Evolutionary conservation across 2,329 filamentous ascomycete species (phyloP).

Genomic region (Onygenales sp.): DNA sequence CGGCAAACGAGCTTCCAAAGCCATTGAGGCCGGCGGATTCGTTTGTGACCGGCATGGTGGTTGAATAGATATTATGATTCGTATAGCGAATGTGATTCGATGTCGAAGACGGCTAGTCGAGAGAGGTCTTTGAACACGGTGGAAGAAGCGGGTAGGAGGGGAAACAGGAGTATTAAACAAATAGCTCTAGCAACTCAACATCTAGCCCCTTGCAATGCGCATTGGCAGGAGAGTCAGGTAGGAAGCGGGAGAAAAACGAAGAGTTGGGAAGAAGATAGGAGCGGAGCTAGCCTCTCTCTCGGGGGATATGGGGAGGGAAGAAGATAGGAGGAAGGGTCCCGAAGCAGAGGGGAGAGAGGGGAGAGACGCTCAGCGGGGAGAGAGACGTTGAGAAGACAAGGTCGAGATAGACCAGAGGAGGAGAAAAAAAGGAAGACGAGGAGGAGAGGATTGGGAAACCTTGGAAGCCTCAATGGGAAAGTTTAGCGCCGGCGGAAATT

Average conservation of each 20-base stretch:
- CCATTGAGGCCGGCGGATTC: slow-evolving; percentile 37
- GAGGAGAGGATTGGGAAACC: background rate
- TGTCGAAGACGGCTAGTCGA: background rate
- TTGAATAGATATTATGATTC: slow-evolving; percentile 2
- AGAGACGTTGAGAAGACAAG: background rate
- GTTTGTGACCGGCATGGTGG: slow-evolving; percentile 33
- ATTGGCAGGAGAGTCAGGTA: background rate
- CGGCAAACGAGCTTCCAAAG: slow-evolving; percentile 57
- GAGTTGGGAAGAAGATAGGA: background rate
- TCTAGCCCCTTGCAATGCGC: background rate
- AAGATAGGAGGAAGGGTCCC: background rate
- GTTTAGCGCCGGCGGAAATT: background rate
- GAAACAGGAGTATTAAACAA: background rate
- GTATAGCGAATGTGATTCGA: background rate
- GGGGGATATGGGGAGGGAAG: background rate
- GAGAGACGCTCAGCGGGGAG: background rate
- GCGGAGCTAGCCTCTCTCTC: too few species aligned
- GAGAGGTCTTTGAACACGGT: background rate
- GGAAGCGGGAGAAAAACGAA: background rate
- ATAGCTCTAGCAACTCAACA: background rate
- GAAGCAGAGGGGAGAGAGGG: background rate
- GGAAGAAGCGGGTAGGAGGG: background rate
- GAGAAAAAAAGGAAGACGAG: slow-evolving; percentile 5
- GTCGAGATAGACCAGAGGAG: background rate
- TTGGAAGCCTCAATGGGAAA: background rate